Base-by-base conservation (phyloP, 2,329 filamentous ascomycete genomes). In the Catunica adiposa region DNA sequence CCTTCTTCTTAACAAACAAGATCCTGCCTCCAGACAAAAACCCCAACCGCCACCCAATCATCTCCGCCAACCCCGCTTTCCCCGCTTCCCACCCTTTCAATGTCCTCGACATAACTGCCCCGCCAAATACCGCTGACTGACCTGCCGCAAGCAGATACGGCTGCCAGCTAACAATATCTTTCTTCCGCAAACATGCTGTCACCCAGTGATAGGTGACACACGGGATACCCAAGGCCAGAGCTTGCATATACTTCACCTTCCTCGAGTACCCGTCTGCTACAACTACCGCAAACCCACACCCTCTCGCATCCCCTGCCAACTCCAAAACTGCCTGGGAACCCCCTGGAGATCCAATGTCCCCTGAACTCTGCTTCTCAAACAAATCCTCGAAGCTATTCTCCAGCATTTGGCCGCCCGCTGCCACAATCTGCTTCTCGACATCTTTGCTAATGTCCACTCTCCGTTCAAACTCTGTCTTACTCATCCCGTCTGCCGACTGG, bases 191-290 rank as follows among this genome's bases (percentile, higher is more conserved):
- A 59, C 86, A 95, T 52, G 84, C 77, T 25, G 78, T 74, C 51
- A 94, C 72, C 90, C 92, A 98, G 55, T 83, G 82, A 4, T 81
- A 77, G 4, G 87, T 84, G 1, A 98, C 73, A 63, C 89, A 95
- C 0, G 92, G 92, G 0, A 98, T 69, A 0, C 87, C 88, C 0
- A 98, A 77, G 0, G 92, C 89, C 1, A 98, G 77, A 0, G 92
- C 92, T 69, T 97, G 89, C 75, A 97, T 86, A 66, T 92, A 96
- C 66, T 97, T 98, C 52, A 82, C 79, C 60, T 88, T 89, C 50
- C 90, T 81, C 5, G 86, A 92, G 66, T 95, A 85, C 3, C 80
- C 78, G 63, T 97, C 87, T 0, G 89, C 84, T 58, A 98, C 86
- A 14, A 97, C 71, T 3, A 88, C 89, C 0, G 86, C 81, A 64